Conservation (phyloP, 2,329 filamentous ascomycete species). For the Aciculosporium take region DNA sequence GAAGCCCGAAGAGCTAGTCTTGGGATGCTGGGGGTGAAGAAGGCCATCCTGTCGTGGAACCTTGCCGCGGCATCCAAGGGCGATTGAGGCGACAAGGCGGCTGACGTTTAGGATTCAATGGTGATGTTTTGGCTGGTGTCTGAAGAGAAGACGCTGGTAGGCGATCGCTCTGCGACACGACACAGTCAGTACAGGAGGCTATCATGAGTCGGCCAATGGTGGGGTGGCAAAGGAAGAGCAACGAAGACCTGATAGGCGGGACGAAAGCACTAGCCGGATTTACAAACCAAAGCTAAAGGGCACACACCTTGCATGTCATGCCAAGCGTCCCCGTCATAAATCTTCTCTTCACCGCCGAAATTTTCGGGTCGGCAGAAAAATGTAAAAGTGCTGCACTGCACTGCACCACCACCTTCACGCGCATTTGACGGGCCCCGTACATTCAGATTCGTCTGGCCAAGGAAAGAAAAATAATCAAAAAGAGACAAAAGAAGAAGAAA, state of each 20-base stretch:
- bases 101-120: too few relatives aligned
- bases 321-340: conserved; percentile 15
- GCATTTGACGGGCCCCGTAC: not conserved
- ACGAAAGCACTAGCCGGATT: too few relatives aligned
- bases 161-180: too few relatives aligned
- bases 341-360: conserved; percentile 16
- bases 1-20: conserved; percentile 25
- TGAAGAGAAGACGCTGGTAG: too few relatives aligned
- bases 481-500: not conserved
- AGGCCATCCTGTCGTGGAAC: conserved; percentile 22
- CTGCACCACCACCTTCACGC: not conserved
- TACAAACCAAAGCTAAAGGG: too few relatives aligned
- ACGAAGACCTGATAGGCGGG: conserved; percentile 21
- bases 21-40: conserved; percentile 27
- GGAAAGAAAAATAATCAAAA: conserved; percentile 6
- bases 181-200: too few relatives aligned
- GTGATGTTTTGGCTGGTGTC: too few relatives aligned
- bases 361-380: conserved; percentile 19
- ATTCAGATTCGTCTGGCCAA: not conserved
- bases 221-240: conserved; percentile 8
- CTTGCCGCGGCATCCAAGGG: not conserved
- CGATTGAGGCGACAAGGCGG: not conserved
- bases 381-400: conserved; percentile 4
- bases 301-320: too few relatives aligned
- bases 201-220: too few relatives aligned